phyloP scores from a whole-genome alignment of 306 rosid genomes.

The Fagus sylvatica region DNA sequence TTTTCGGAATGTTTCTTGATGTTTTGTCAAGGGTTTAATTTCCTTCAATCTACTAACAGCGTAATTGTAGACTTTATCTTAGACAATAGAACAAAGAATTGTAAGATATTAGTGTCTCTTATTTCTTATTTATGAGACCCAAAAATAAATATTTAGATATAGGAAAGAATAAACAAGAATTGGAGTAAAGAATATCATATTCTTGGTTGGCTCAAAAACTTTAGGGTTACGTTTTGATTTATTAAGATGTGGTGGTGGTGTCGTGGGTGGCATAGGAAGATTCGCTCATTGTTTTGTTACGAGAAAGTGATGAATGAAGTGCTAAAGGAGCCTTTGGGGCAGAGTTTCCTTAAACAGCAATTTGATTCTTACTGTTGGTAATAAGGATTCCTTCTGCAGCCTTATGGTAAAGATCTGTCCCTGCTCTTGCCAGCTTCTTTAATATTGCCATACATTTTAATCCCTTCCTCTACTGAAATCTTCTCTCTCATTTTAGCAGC shows the following conservation, averaged over 20 bases:
- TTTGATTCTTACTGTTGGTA: slow-evolving; percentile 49
- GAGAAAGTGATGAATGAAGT: slow-evolving; percentile 47
- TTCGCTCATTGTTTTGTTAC: slow-evolving; percentile 38
- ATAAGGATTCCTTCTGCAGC: slow-evolving; percentile 47
- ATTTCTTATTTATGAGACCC: neutral
- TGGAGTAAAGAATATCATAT: slow-evolving; percentile 20
- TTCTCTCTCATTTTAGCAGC: neutral
- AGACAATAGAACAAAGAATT: neutral
- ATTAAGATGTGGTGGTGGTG: slow-evolving; percentile 17
- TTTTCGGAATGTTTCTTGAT: slow-evolving; percentile 29
- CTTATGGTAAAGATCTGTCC: slow-evolving; percentile 25
- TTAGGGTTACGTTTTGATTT: slow-evolving; percentile 10
- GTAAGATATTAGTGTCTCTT: neutral
- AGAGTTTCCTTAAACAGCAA: slow-evolving; percentile 44
- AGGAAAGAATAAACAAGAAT: slow-evolving; percentile 1
- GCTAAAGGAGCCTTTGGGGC: slow-evolving; percentile 45
- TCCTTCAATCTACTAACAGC: too few relatives aligned
- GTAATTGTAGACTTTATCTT: too few relatives aligned
- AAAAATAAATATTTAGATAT: neutral
- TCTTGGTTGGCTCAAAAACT: slow-evolving; percentile 32
- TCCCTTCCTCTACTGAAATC: neutral
- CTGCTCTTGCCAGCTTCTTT: slow-evolving; percentile 12
- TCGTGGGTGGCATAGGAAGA: slow-evolving; percentile 43
- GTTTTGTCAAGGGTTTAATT: neutral
- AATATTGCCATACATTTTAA: neutral